These are phyloP conservation scores for Diplodia sapinea DNA, from an alignment of 2,329 filamentous ascomycete genomes.

Conservation along the genomic window DNA sequence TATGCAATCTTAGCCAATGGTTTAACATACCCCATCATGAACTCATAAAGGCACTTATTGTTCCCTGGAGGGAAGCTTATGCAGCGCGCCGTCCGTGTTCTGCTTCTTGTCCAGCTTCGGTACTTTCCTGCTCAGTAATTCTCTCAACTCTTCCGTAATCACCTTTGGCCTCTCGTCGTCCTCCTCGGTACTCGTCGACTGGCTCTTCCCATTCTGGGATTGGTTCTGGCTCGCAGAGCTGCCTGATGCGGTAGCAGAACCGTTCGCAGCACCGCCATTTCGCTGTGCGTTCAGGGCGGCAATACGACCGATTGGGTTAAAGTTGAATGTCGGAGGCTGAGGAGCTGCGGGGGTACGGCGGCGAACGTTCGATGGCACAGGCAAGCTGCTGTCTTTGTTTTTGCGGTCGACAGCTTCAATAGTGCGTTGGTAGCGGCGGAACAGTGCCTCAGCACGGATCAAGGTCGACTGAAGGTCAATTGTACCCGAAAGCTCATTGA, in stretches of 20 bases:
- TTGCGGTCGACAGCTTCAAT: constrained; percentile 94
- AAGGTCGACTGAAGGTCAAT: constrained; percentile 90
- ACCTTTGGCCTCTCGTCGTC: constrained; percentile 55
- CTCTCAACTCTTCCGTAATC: constrained; percentile 68
- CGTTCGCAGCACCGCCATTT: background rate
- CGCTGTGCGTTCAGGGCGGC: constrained; percentile 11
- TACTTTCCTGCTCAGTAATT: constrained; percentile 66
- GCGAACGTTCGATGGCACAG: constrained; percentile 53
- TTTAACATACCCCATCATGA: background rate
- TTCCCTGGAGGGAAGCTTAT: background rate
- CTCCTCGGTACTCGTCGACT: constrained; percentile 42
- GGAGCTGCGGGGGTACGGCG: constrained; percentile 53
- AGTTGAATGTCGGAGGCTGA: background rate
- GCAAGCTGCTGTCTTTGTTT: constrained; percentile 68
- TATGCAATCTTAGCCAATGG: constrained; percentile 3
- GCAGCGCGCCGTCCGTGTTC: constrained; percentile 15
- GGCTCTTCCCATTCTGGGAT: constrained; percentile 41
- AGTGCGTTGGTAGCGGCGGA: constrained; percentile 83
- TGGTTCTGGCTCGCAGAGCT: constrained; percentile 36
- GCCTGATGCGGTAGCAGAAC: constrained; percentile 35
- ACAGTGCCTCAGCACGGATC: constrained; percentile 85
- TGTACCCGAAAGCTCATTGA: constrained; percentile 92
- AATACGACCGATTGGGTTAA: constrained; percentile 23
- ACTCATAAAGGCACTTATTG: background rate
- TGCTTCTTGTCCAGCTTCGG: constrained; percentile 51